Conservation (phyloP, 352 stramenopile genomes). For the Phytophthora multivora region DNA sequence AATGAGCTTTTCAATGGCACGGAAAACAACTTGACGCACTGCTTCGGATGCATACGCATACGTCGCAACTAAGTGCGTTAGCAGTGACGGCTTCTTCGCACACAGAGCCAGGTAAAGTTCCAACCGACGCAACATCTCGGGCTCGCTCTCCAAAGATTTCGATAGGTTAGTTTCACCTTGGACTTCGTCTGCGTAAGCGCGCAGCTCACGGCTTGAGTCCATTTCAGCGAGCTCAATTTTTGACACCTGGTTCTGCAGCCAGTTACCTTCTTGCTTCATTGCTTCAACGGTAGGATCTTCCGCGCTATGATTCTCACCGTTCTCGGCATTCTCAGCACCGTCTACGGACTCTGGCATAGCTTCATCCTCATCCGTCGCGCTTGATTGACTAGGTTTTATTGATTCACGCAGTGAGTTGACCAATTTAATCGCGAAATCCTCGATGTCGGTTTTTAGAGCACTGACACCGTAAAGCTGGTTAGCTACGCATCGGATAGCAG, state of each 20-base stretch:
- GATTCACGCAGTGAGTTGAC: slow-evolving; percentile 55
- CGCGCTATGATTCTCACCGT: neutral
- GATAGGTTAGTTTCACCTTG: slow-evolving; percentile 44
- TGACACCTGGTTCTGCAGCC: slow-evolving; percentile 37
- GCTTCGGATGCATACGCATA: slow-evolving; percentile 65
- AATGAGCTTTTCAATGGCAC: slow-evolving; percentile 86
- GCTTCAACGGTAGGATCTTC: slow-evolving; percentile 7
- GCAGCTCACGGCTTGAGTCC: slow-evolving; percentile 37
- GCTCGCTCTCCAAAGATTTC: slow-evolving; percentile 47
- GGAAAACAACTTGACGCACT: slow-evolving; percentile 74
- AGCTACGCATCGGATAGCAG: slow-evolving; percentile 72
- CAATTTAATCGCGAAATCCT: slow-evolving; percentile 63
- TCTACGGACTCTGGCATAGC: slow-evolving; percentile 22
- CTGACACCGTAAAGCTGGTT: slow-evolving; percentile 78
- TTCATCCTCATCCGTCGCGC: slow-evolving; percentile 30
- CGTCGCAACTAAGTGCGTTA: slow-evolving; percentile 59
- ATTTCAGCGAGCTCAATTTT: slow-evolving; percentile 32
- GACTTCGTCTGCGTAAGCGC: slow-evolving; percentile 46
- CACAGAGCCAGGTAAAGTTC: slow-evolving; percentile 77
- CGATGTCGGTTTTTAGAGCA: slow-evolving; percentile 58
- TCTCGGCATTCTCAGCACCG: slow-evolving; percentile 13
- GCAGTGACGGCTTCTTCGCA: slow-evolving; percentile 72
- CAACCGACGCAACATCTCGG: slow-evolving; percentile 68
- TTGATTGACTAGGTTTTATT: slow-evolving; percentile 7
- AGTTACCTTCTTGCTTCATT: slow-evolving; percentile 12